Evolutionary conservation across 2,329 filamentous ascomycete genomes (phyloP).

Genomic region (Aquanectria penicillioides): DNA sequence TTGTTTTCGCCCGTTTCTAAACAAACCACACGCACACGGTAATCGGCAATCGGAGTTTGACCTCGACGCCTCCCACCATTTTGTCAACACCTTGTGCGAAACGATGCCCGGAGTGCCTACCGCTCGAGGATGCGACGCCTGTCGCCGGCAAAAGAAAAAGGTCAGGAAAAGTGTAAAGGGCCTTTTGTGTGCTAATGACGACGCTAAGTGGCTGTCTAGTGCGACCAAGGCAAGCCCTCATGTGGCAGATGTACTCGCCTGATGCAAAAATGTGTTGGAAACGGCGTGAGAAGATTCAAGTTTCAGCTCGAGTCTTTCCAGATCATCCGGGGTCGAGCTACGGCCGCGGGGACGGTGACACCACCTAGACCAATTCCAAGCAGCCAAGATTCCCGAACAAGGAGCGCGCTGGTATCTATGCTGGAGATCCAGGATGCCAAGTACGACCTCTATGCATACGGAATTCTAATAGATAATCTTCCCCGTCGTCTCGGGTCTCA

Average conservation of each 20-base stretch:
- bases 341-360: background rate
- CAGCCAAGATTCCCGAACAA: background rate
- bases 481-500: background rate
- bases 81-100: too few relatives aligned
- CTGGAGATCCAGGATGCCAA: background rate
- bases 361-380: background rate
- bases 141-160: too few relatives aligned
- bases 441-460: background rate
- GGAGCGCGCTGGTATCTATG: background rate
- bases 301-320: background rate
- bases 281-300: background rate
- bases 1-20: too few relatives aligned
- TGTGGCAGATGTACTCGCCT: background rate
- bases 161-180: too few relatives aligned
- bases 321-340: too few relatives aligned
- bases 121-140: too few relatives aligned
- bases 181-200: too few relatives aligned
- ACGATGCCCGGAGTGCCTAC: too few relatives aligned
- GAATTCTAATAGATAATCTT: background rate
- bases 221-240: background rate
- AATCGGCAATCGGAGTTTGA: too few relatives aligned
- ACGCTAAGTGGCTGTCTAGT: too few relatives aligned
- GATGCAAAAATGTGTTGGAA: background rate
- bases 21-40: too few relatives aligned
- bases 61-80: too few relatives aligned